Evolutionary conservation across 495 filamentous ascomycete species (phyloP).

Genomic region (Hypomontagnella submonticulosa): DNA sequence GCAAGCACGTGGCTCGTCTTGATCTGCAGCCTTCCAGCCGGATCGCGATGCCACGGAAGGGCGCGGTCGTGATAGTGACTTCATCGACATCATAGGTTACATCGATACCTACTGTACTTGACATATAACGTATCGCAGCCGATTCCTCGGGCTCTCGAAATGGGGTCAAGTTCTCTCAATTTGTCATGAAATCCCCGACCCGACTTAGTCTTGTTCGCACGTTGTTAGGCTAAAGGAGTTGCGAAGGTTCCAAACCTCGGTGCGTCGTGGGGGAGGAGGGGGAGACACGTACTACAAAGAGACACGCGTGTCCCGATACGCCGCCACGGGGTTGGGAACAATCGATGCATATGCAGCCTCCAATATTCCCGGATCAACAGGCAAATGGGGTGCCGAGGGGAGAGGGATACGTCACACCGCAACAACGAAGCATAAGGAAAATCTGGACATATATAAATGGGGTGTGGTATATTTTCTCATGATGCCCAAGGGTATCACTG

Average conservation of each 20-base stretch:
- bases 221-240: conserved; percentile 6
- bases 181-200: not conserved
- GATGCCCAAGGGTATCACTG: conserved; percentile 42
- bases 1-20: not conserved
- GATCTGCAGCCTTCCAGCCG: not conserved
- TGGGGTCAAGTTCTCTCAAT: not conserved
- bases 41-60: too few species aligned
- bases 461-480: conserved; percentile 31
- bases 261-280: conserved; percentile 9
- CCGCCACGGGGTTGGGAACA: conserved; percentile 10
- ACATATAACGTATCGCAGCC: too few species aligned
- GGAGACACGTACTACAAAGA: conserved; percentile 9
- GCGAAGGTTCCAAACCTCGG: not conserved
- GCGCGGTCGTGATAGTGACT: too few species aligned
- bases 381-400: conserved; percentile 26
- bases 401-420: conserved; percentile 32
- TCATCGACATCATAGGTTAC: too few species aligned
- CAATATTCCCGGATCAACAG: conserved; percentile 34
- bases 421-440: conserved; percentile 15
- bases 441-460: conserved; percentile 27
- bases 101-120: too few species aligned
- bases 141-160: not conserved
- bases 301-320: conserved; percentile 3
- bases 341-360: conserved; percentile 36
- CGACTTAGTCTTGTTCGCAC: conserved; percentile 9